Base-by-base conservation (phyloP, 495 filamentous ascomycete species). In the Extremus antarcticus region DNA sequence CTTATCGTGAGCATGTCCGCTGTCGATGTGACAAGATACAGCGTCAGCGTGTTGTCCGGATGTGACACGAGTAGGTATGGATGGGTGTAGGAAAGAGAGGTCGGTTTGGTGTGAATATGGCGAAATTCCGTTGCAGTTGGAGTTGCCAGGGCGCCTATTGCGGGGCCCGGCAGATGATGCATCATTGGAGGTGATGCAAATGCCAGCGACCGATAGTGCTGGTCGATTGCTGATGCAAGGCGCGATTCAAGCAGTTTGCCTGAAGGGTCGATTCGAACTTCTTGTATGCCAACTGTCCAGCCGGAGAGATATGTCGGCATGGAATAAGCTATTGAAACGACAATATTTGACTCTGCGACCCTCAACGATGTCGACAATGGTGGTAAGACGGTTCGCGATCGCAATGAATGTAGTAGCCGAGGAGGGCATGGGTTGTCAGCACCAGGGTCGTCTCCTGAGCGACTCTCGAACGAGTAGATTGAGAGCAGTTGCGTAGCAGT, bases 261-360 rank as follows among this genome's bases (percentile, higher is more conserved):
- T 35, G 63, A 65, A 56, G 59, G 71, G 47, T 70, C 66, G 22
- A 94, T 75, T 22, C 83, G 82, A 21, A 95, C 66, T 66, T 96
- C 91, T 70, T 98, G 92, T 19, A 96, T 79, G 0, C 89, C 90
- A 10, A 95, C 75, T 9, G 87, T 87, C 88, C 90, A 98, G 17
- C 89, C 89, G 48, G 74, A 73, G 11, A 76, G 68, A 40, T 80
- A 85, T 1, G 78, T 78, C 29, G 80, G 79, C 58, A 85, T 74
- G 0, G 85, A 83, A 68, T 95, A 97, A 3, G 91, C 91, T 50
- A 97, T 85, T 11, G 87, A 89, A 1, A 87, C 84, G 9, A 86
- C 76, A 3, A 90, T 80, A 15, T 77, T 75, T 3, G 72, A 68
- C 0, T 76, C 60, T 20, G 78, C 80, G 40, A 74, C 71, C 15